phyloP scores from a whole-genome alignment of 2,329 filamentous ascomycete genomes.

The Fusarium avenaceum region DNA sequence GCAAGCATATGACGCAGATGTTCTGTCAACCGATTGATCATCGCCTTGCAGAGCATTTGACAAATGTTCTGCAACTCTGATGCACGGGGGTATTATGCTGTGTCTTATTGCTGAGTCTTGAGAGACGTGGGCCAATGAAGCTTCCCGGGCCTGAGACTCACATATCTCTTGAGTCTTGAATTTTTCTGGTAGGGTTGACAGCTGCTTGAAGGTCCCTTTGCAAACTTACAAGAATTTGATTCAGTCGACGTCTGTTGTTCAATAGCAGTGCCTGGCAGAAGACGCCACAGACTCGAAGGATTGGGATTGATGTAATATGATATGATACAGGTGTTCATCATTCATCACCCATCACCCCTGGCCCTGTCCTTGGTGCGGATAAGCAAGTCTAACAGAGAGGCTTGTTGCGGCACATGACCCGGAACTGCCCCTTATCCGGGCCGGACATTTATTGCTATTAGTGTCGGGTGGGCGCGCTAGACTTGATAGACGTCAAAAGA shows the following conservation, averaged over 20 bases:
- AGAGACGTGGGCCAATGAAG: background rate
- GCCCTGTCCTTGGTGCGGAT: background rate
- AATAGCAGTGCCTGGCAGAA: background rate
- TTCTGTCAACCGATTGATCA: background rate
- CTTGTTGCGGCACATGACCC: background rate
- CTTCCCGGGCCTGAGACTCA: background rate
- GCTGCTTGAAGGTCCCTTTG: background rate
- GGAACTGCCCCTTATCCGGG: background rate
- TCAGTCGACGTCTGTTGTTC: slow-evolving; percentile 1
- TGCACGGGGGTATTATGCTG: background rate
- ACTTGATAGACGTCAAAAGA: background rate
- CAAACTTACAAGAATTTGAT: slow-evolving; percentile 7
- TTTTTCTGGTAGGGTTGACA: background rate
- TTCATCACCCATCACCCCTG: background rate
- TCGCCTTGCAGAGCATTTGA: background rate
- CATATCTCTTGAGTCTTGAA: background rate
- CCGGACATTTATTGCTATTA: background rate
- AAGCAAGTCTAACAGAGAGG: background rate
- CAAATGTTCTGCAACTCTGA: background rate
- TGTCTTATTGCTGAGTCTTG: background rate
- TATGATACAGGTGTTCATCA: background rate
- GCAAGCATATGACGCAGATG: background rate
- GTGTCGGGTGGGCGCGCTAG: background rate
- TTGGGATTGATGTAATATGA: background rate
- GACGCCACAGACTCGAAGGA: background rate